These are phyloP conservation scores for Xylaria sp. DNA, from an alignment of 2,329 filamentous ascomycete species.

Conservation along the genomic window DNA sequence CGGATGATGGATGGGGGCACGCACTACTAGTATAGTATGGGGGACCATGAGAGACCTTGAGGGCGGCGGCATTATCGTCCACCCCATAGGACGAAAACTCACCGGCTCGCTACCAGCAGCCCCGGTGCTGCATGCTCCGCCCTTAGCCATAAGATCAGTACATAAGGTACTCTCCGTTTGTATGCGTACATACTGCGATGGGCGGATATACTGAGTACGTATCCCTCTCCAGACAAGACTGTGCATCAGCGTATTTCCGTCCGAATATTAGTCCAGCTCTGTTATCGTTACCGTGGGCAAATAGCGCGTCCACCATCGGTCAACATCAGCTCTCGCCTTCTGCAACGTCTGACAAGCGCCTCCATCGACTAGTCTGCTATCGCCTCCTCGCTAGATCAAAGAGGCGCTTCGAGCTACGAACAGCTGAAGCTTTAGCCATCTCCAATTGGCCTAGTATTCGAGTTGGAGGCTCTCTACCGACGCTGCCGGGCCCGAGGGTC, in stretches of 20 bases:
- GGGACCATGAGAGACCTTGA: not conserved
- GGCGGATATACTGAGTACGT: not conserved
- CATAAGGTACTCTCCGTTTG: slow-evolving; percentile 13
- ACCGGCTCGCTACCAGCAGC: slow-evolving; percentile 34
- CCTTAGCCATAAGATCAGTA: slow-evolving; percentile 12
- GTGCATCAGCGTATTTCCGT: not conserved
- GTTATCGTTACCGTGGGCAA: slow-evolving; percentile 4
- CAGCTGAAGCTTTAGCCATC: slow-evolving; percentile 32
- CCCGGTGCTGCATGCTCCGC: slow-evolving; percentile 37
- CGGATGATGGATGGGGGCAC: slow-evolving; percentile 20
- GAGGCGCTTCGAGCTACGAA: slow-evolving; percentile 24
- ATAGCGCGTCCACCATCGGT: not conserved
- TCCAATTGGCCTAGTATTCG: slow-evolving; percentile 27
- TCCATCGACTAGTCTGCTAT: slow-evolving; percentile 10
- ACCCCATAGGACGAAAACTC: slow-evolving; percentile 36
- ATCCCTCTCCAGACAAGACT: not conserved
- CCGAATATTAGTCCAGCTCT: slow-evolving; percentile 8
- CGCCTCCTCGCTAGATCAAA: slow-evolving; percentile 10
- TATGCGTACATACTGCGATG: not conserved
- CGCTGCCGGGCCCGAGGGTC: slow-evolving; percentile 33
- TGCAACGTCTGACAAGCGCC: slow-evolving; percentile 1
- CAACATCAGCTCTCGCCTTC: slow-evolving; percentile 11
- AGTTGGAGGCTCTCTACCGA: slow-evolving; percentile 20
- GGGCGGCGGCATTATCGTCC: slow-evolving; percentile 28
- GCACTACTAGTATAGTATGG: not conserved